Conservation (phyloP, 1,284 basidiomycete genomes). For the Phylloboletellus chloephorus region DNA sequence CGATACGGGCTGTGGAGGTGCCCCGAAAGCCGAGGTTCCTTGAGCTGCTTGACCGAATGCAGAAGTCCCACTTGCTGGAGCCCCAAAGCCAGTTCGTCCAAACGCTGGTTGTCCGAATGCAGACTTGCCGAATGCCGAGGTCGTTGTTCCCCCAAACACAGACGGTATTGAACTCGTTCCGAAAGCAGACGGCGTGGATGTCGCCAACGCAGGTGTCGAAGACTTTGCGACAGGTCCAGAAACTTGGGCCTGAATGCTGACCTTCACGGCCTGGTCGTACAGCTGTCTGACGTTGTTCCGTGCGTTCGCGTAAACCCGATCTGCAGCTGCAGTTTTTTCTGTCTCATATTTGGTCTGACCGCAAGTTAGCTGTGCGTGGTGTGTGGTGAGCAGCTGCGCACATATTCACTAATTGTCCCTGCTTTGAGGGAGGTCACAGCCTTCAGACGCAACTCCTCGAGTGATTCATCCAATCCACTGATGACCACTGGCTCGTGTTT, state of each 20-base stretch:
- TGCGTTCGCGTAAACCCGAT: constrained; percentile 42
- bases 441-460: constrained; percentile 76
- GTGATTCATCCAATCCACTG: constrained; percentile 64
- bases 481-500: constrained; percentile 74
- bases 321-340: constrained; percentile 38
- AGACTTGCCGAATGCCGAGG: constrained; percentile 35
- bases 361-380: constrained; percentile 2
- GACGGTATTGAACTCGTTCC: constrained; percentile 18
- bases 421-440: constrained; percentile 55
- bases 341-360: constrained; percentile 52
- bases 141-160: constrained; percentile 33
- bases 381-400: constrained; percentile 3
- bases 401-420: constrained; percentile 65
- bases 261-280: constrained; percentile 47
- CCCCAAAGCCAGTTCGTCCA: constrained; percentile 34
- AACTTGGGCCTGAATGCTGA: constrained; percentile 15
- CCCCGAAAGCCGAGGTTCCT: constrained; percentile 37
- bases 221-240: constrained; percentile 2
- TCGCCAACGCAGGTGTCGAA: constrained; percentile 23
- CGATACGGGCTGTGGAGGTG: constrained; percentile 31
- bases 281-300: constrained; percentile 44
- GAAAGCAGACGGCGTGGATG: constrained; percentile 20
- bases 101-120: constrained; percentile 34
- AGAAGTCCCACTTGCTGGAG: constrained; percentile 19
- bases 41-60: constrained; percentile 36